Base-by-base conservation (phyloP, 495 filamentous ascomycete species). In the Cairneyella variabilis region DNA sequence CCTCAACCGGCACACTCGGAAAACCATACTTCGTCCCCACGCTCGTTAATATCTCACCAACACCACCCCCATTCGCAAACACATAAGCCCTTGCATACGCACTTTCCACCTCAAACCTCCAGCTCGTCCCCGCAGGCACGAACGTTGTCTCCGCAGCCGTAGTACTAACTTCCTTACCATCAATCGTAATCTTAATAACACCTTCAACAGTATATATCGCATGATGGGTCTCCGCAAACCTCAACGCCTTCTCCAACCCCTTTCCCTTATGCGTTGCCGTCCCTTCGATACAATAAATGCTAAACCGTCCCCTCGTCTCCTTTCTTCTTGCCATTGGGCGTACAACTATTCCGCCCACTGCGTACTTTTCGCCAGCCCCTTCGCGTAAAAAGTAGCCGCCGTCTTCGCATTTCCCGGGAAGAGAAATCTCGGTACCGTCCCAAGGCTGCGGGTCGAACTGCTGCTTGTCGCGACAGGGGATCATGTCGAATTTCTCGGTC, bases 401-500 rank as follows among this genome's bases (percentile, higher is more conserved):
- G 32, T 51, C 61, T 21, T 69, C 62, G 2, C 58, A 56, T 11
- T 57, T 54, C 1, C 69, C 68, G 3, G 75, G 72, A 20, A 78
- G 46, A n/a, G 56, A 62, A 30, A 69, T 65, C 22, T 78, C 71
- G 3, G 64, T 66, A 12, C 60, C 60, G 9, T 65, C 66, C 73
- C 72, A 76, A 3, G 71, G 67, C 25, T 68, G 63, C 0, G 72
- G 52, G 26, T 69, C 69, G 1, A 69, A 71, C 0, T 69, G 66
- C 26, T 66, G 50, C 41, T 76, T 70, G 36, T 76, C 52, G 5
- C 67, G 70, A 42, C 71, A 67, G 53, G 73, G 73, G 0, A 76
- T 68, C 26, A 77, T 70, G 48, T 77, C 75, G 55, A 72, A 76
- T 53, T 76, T 64, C 9, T 67, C 71, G 32, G 73, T 71, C 1